Evolutionary conservation across 2,329 filamentous ascomycete species (phyloP).

Genomic region (Fusarium equiseti): DNA sequence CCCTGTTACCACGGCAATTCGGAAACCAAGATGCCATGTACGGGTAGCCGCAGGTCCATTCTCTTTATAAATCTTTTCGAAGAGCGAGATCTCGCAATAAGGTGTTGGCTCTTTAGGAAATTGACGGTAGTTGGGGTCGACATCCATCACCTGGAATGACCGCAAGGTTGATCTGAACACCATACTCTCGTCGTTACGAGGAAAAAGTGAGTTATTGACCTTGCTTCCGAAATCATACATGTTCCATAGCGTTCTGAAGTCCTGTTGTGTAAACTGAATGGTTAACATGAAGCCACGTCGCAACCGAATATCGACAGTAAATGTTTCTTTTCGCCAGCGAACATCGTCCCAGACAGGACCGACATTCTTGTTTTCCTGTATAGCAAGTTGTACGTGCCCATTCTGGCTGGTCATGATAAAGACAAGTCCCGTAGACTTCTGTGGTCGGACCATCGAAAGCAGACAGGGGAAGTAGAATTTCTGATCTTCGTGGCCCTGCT

Average conservation of each 20-base stretch:
- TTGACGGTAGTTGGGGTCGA: constrained; percentile 72
- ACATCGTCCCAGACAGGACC: constrained; percentile 86
- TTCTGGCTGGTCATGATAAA: constrained; percentile 84
- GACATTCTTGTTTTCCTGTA: constrained; percentile 75
- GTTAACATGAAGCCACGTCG: constrained; percentile 81
- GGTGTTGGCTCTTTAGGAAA: constrained; percentile 82
- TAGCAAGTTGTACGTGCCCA: constrained; percentile 78
- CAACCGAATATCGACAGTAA: constrained; percentile 75
- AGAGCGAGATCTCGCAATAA: constrained; percentile 79
- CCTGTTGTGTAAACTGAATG: constrained; percentile 78
- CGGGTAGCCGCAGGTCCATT: constrained; percentile 79
- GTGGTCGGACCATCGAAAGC: constrained; percentile 78
- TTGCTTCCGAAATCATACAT: constrained; percentile 88
- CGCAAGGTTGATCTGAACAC: constrained; percentile 77
- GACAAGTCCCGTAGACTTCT: constrained; percentile 75
- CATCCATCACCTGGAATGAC: constrained; percentile 85
- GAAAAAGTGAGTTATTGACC: constrained; percentile 77
- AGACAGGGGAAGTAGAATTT: constrained; percentile 78
- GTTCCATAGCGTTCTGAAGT: constrained; percentile 82
- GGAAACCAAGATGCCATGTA: constrained; percentile 81
- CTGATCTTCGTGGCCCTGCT: constrained; percentile 76
- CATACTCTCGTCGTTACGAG: constrained; percentile 75
- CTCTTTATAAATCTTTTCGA: constrained; percentile 76
- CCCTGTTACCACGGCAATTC: constrained; percentile 82
- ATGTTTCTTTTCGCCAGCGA: constrained; percentile 78